Base-by-base conservation (phyloP, 306 rosid species). In the Sechiopsis laciniata region DNA sequence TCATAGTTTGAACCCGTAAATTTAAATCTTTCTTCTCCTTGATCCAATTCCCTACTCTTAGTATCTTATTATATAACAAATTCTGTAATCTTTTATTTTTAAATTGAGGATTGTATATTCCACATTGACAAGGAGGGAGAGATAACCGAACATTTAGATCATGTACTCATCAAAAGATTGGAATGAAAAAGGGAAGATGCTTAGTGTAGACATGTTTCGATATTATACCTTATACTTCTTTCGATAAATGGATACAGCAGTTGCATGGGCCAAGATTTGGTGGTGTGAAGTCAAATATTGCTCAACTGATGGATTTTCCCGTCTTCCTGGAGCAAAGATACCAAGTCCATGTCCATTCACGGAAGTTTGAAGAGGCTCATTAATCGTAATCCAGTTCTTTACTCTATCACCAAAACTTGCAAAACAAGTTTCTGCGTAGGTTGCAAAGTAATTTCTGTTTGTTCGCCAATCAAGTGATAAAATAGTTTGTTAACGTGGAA, bases 331-430 rank as follows among this genome's bases (percentile, higher is more conserved):
- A 66, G 98, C 96, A 83, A 82, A 82, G 48, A 66, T 70, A 54
- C 82, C 98, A 19, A 3, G 0, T 81, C 80, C 88, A 67, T 85
- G 83, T 67, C 98, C 98, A 71, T 90, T 85, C n/a, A 90, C 75
- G 1, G 98, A 74, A 76, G 96, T 90, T 83, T 90, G 96, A 78
- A 87, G 88, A 71, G 98, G 98, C 84, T 92, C 98, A 73, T 92
- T 92, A 69, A 90, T 7, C 52, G 98, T 85, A 71, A 90, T 81
- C 96, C 98, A 92, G 82, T 81, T 75, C 85, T 92, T 92, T 75
- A 90, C 98, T 81, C 98, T 88, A 78, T 92, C 98, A 11, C 98
- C 98, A 82, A 92, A 92, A 81, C 79, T 87, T 76, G 87, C 86
- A 74, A 92, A 92, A 87, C 98, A 92, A 70, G 96, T 78, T 48